phyloP scores from a whole-genome alignment of 2,329 filamentous ascomycete genomes.

The Remersonia thermophila region DNA sequence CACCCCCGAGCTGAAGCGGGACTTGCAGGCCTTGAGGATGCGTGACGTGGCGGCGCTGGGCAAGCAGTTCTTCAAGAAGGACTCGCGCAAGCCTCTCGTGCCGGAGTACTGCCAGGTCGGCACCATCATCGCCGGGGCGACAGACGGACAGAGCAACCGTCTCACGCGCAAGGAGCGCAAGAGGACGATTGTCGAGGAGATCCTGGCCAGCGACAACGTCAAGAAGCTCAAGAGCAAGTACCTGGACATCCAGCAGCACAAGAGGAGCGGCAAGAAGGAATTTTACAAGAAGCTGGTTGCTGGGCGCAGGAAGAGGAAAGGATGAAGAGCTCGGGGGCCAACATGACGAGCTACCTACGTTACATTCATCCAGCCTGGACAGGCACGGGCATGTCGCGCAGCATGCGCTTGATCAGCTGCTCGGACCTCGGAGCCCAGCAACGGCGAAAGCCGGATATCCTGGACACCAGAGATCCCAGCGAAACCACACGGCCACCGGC shows the following conservation, averaged over 20 bases:
- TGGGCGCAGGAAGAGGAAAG: conserved; percentile 19
- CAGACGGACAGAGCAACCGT: conserved; percentile 72
- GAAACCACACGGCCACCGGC: too few species aligned
- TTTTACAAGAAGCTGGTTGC: conserved; percentile 71
- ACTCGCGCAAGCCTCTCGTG: conserved; percentile 53
- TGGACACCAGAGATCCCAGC: too few species aligned
- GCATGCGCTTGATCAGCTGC: background rate
- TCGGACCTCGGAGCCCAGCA: too few species aligned
- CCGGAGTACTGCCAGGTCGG: conserved; percentile 85
- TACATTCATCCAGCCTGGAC: background rate
- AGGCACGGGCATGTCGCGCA: background rate
- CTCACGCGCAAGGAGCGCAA: conserved; percentile 81
- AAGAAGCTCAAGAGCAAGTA: conserved; percentile 81
- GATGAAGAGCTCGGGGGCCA: conserved; percentile 2
- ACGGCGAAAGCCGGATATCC: too few species aligned
- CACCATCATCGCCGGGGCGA: conserved; percentile 75
- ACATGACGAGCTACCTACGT: background rate
- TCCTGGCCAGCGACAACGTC: conserved; percentile 55
- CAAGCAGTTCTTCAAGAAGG: conserved; percentile 85
- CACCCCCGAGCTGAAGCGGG: conserved; percentile 75
- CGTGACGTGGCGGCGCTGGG: conserved; percentile 69
- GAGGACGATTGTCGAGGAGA: conserved; percentile 74
- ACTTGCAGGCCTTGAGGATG: conserved; percentile 83
- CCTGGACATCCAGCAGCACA: conserved; percentile 66
- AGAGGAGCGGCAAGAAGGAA: conserved; percentile 77